A percentile compares a stretch with the other conserved stretches of the same genome.
Conservation (phyloP, 1,139 yeast species). For the Taphrina betulina region DNA sequence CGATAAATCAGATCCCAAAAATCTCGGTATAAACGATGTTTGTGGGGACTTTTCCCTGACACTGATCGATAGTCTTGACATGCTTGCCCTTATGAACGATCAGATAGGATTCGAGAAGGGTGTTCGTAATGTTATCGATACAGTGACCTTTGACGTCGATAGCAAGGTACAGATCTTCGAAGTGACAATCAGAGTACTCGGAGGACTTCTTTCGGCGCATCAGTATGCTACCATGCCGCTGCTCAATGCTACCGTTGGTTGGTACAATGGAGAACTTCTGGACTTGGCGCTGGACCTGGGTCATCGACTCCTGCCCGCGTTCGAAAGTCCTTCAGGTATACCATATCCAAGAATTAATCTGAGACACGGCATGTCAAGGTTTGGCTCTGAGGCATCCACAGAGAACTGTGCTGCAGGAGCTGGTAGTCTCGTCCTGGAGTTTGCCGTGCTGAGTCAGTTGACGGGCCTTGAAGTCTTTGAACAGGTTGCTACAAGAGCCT, state of each 20-base stretch:
- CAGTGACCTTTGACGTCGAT: slow-evolving; percentile 61
- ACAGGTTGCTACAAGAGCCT: slow-evolving; percentile 59
- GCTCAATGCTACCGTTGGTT: slow-evolving; percentile 61
- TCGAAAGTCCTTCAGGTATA: slow-evolving; percentile 40
- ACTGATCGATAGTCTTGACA: slow-evolving; percentile 73
- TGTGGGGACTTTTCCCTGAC: slow-evolving; percentile 81
- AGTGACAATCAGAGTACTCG: slow-evolving; percentile 89
- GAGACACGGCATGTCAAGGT: slow-evolving; percentile 59
- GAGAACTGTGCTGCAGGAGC: slow-evolving; percentile 90
- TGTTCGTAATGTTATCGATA: slow-evolving; percentile 58
- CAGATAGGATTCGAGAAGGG: slow-evolving; percentile 54
- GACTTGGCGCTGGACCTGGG: slow-evolving; percentile 78
- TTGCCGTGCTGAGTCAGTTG: slow-evolving; percentile 73
- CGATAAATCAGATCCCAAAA: slow-evolving; percentile 54
- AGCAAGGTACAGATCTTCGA: slow-evolving; percentile 81
- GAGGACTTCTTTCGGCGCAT: slow-evolving; percentile 88
- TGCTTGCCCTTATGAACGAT: slow-evolving; percentile 65
- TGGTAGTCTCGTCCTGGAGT: slow-evolving; percentile 81
- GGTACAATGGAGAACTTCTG: slow-evolving; percentile 54
- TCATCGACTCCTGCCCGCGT: slow-evolving; percentile 46
- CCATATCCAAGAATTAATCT: slow-evolving; percentile 41
- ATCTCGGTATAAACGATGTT: slow-evolving; percentile 73
- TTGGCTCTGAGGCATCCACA: slow-evolving; percentile 63
- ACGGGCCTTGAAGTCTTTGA: slow-evolving; percentile 82
- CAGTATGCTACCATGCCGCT: slow-evolving; percentile 63